Conservation (phyloP, 345 rosid genomes). For the Euclidium syriacum region DNA sequence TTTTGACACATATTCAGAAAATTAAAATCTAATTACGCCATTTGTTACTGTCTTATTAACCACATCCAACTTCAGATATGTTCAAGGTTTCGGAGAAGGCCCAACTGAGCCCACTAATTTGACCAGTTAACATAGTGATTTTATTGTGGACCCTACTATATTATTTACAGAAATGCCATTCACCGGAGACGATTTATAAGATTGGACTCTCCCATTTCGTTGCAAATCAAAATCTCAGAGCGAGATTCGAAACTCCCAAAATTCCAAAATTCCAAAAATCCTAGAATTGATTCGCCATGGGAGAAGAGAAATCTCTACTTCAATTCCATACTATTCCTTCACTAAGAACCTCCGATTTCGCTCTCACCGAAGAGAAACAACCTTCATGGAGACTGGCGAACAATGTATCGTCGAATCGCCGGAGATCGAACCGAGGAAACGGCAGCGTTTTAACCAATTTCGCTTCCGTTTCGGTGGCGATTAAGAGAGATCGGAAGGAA, state of each 20-base stretch:
- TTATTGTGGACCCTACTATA: not conserved
- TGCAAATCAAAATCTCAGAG: conserved; percentile 3
- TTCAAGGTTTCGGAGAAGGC: conserved; percentile 4
- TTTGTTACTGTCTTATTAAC: too few relatives aligned
- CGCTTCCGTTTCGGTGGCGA: conserved; percentile 21
- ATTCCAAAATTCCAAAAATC: not conserved
- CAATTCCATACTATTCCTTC: conserved; percentile 36
- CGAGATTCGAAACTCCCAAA: not conserved
- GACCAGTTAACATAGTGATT: not conserved
- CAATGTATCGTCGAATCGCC: conserved; percentile 22
- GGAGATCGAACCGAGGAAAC: not conserved
- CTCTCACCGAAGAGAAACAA: conserved; percentile 24
- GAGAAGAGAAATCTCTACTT: conserved; percentile 39
- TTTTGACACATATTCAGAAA: too few relatives aligned
- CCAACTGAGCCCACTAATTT: conserved; percentile 25
- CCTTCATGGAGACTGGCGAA: conserved; percentile 22
- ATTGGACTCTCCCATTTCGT: not conserved
- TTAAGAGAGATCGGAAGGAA: conserved; percentile 12
- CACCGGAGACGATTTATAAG: conserved; percentile 21
- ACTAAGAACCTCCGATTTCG: conserved; percentile 37
- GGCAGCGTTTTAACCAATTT: conserved; percentile 9
- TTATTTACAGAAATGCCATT: conserved; percentile 10
- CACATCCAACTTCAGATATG: not conserved
- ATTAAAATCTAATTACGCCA: not conserved
- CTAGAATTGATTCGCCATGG: conserved; percentile 33